Evolutionary conservation across 1,284 basidiomycete species (phyloP).

Genomic region (Ganoderma resinaceum): DNA sequence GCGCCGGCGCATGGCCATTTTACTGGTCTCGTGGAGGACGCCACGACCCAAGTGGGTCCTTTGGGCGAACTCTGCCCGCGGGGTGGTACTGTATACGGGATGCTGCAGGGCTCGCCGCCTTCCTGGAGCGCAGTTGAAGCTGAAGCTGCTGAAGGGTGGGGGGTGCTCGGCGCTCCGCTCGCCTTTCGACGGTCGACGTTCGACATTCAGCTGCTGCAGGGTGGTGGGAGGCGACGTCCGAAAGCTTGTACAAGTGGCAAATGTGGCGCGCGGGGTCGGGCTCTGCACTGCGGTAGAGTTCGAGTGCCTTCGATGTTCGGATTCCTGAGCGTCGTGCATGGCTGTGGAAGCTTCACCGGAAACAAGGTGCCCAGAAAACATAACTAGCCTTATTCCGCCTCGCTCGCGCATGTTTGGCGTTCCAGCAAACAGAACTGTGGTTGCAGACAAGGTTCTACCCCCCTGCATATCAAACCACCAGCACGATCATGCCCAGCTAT

Average conservation of each 20-base stretch:
- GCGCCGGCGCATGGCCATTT: neutral
- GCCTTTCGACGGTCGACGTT: no score
- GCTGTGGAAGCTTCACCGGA: neutral
- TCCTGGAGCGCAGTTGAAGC: neutral
- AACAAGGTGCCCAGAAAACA: neutral
- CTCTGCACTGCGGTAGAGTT: neutral
- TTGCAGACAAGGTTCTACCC: neutral
- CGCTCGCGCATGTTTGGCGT: neutral
- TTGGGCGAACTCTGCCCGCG: neutral
- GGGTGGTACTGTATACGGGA: neutral
- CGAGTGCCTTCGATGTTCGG: neutral
- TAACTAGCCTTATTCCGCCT: neutral
- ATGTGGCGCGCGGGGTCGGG: neutral
- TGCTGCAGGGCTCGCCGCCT: neutral
- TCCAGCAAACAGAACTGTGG: neutral
- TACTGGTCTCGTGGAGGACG: neutral
- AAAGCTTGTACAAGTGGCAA: neutral
- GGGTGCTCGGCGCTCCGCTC: neutral
- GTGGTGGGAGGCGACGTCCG: neutral
- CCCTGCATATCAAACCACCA: slow-evolving; percentile 18
- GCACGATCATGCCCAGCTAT: slow-evolving; percentile 16
- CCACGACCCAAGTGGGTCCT: neutral
- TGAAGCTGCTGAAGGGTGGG: neutral
- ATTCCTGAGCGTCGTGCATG: neutral
- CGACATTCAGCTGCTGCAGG: neutral